Evolutionary conservation across 1,284 basidiomycete species (phyloP), one percentile per base, ranked within the genome.

Genomic region (Rhodotorula sp.): DNA sequence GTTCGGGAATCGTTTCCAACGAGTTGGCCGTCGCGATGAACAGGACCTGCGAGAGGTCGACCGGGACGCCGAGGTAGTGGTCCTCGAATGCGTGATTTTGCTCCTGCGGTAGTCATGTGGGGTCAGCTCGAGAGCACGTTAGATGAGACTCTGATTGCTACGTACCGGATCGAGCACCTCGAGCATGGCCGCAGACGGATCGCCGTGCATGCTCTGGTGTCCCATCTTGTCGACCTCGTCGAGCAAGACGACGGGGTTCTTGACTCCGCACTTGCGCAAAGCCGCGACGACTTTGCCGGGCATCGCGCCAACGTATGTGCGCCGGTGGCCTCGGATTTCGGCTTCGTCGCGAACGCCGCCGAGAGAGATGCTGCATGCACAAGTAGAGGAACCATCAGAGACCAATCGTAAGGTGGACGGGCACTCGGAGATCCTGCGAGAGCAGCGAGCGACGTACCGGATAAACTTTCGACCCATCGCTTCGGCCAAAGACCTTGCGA

Each of bases 381-480:
- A 14, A 18, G 29, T 17, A 29, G 53, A 18, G 10, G 29, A 4
- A 2, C 5, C 6, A 22, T 29, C n/a, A 26, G 26, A 14, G 24
- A 53, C 51, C 15, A 24, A n/a, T n/a, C n/a, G n/a, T n/a, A n/a
- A n/a, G n/a, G n/a, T n/a, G n/a, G n/a, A n/a, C n/a, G n/a, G n/a
- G n/a, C n/a, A n/a, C n/a, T n/a, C n/a, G n/a, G n/a, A n/a, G n/a
- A n/a, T n/a, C n/a, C n/a, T n/a, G n/a, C n/a, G n/a, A n/a, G n/a
- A n/a, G n/a, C n/a, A n/a, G n/a, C n/a, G n/a, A n/a, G n/a, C n/a
- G n/a, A 54, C 53, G 26, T 29, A 54, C 53, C 73, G 58, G n/a
- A 70, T 74, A 66, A 78, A 79, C 18, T 84, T 91, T 1, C 93
- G 90, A 4, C 90, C 89, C 66, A 89, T 89, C 15, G 91, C 91